These are phyloP conservation scores for Eimeria sp. DNA, from an alignment of 169 alveolate genomes.

Conservation along the genomic window DNA sequence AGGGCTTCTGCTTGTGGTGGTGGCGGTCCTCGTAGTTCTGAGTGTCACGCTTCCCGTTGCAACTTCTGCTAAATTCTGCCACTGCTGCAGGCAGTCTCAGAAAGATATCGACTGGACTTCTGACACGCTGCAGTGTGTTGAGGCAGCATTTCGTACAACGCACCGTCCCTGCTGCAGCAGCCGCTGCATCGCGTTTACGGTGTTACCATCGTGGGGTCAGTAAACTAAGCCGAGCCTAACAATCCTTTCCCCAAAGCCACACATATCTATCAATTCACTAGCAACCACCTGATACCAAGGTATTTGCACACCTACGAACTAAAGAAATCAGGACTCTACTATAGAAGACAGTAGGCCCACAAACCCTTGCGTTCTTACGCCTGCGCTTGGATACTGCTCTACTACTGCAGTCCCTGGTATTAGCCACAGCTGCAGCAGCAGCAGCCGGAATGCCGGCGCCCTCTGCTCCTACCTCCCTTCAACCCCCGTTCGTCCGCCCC, in stretches of 20 bases:
- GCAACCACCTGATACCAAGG: neutral
- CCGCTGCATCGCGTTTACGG: neutral
- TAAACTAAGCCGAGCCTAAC: neutral
- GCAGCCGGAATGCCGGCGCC: neutral
- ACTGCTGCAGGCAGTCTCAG: slow-evolving; percentile 32
- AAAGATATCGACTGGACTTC: neutral
- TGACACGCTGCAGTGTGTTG: neutral
- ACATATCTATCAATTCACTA: neutral
- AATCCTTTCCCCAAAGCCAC: neutral
- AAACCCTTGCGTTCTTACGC: slow-evolving; percentile 3
- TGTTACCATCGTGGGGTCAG: neutral
- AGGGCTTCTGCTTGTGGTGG: neutral
- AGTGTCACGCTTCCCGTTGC: neutral
- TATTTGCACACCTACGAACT: neutral
- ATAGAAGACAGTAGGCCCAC: neutral
- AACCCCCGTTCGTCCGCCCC: neutral
- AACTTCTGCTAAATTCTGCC: neutral
- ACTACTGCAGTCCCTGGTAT: neutral
- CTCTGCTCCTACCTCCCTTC: neutral
- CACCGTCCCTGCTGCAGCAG: slow-evolving; percentile 25
- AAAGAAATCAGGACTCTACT: slow-evolving; percentile 2
- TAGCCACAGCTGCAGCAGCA: neutral
- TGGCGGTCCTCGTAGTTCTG: neutral
- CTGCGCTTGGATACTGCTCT: neutral
- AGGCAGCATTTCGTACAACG: neutral